These are phyloP conservation scores for Fusarium pilosicola DNA, from an alignment of 2,329 filamentous ascomycete genomes.

Conservation along the genomic window DNA sequence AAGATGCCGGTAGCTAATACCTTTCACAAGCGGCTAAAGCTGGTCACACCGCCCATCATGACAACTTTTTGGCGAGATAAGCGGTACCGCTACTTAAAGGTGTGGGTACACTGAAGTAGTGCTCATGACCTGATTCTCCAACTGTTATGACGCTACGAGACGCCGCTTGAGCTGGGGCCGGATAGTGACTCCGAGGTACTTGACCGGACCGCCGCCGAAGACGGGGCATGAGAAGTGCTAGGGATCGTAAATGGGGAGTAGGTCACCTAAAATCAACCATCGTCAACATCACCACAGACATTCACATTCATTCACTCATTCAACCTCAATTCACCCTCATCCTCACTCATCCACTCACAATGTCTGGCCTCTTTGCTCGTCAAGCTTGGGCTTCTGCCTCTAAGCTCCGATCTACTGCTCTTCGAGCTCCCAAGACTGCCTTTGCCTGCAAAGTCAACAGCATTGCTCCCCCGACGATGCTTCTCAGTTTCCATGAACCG, in stretches of 20 bases:
- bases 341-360: slow-evolving; percentile 3
- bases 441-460: slow-evolving; percentile 24
- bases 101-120: slow-evolving; percentile 4
- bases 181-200: slow-evolving; percentile 39
- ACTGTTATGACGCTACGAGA: slow-evolving; percentile 25
- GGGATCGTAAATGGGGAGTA: slow-evolving; percentile 15
- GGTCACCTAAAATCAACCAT: slow-evolving; percentile 14
- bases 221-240: neutral
- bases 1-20: slow-evolving; percentile 3
- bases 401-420: slow-evolving; percentile 35
- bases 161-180: slow-evolving; percentile 25
- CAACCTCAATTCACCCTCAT: neutral
- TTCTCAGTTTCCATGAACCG: slow-evolving; percentile 42
- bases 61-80: slow-evolving; percentile 21
- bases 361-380: slow-evolving; percentile 41
- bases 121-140: slow-evolving; percentile 30
- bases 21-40: neutral
- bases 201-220: slow-evolving; percentile 31
- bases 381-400: slow-evolving; percentile 40
- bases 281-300: neutral
- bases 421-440: slow-evolving; percentile 32
- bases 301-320: slow-evolving; percentile 1
- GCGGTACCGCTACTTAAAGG: neutral
- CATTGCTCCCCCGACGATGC: slow-evolving; percentile 34
- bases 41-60: neutral